Evolutionary conservation across 2,329 filamentous ascomycete species (phyloP).

Genomic region (Bertia moriformis): DNA sequence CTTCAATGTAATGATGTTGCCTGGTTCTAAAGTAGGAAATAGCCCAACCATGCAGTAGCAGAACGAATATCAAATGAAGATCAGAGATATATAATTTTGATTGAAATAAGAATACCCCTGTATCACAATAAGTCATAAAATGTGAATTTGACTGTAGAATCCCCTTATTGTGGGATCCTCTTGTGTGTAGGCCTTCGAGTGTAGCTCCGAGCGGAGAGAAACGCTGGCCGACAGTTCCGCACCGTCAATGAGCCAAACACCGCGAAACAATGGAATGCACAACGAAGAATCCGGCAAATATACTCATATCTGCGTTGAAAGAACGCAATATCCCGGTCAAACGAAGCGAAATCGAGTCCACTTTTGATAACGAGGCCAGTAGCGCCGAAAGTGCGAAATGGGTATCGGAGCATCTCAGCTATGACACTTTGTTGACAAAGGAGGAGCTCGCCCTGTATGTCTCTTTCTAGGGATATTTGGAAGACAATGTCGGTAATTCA

Average conservation of each 20-base stretch:
- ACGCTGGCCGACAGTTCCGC: too few species aligned
- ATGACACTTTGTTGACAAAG: constrained; percentile 18
- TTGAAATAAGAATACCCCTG: too few species aligned
- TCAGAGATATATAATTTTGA: neutral
- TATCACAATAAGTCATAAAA: too few species aligned
- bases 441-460: constrained; percentile 20
- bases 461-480: neutral
- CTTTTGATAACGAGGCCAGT: neutral
- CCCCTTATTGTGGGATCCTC: too few species aligned
- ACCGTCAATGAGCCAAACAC: too few species aligned
- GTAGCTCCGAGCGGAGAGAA: too few species aligned
- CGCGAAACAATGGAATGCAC: neutral
- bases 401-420: constrained; percentile 14
- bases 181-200: too few species aligned
- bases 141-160: too few species aligned
- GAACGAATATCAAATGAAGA: too few species aligned
- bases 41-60: too few species aligned
- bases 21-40: too few species aligned
- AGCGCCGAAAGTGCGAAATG: constrained; percentile 12
- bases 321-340: neutral
- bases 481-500: neutral
- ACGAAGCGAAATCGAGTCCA: neutral
- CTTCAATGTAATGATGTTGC: too few species aligned
- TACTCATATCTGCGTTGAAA: neutral
- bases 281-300: neutral